A percentile compares a stretch with the other conserved stretches of the same genome.
Evolutionary conservation across 2,329 filamentous ascomycete genomes (phyloP).

Genomic region (Cladosporium sp.): DNA sequence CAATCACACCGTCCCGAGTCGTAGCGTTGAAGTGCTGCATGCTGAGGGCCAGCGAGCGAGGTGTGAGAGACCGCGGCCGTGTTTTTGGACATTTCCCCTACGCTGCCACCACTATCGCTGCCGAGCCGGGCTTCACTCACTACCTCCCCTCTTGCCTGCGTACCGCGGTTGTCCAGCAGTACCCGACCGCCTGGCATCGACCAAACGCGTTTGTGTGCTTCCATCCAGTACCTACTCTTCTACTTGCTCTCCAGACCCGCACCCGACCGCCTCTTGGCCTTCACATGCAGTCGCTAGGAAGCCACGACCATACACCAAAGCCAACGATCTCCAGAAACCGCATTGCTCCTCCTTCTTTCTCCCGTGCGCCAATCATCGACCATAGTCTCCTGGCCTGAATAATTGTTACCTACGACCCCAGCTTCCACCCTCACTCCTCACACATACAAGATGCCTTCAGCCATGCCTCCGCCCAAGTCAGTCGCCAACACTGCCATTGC

Average conservation of each 20-base stretch:
- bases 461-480: constrained; percentile 10
- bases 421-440: not conserved
- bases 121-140: not conserved
- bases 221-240: not conserved
- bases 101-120: not conserved
- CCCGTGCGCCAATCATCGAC: no score
- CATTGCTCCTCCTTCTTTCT: not conserved
- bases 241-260: not conserved
- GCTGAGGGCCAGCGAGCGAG: not conserved
- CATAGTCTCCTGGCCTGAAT: not conserved
- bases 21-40: not conserved
- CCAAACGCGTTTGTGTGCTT: not conserved
- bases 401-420: not conserved
- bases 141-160: not conserved
- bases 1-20: constrained; percentile 1
- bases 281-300: constrained; percentile 10
- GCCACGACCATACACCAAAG: not conserved
- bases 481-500: constrained; percentile 8
- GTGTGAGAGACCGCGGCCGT: not conserved
- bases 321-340: not conserved
- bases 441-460: constrained; percentile 5
- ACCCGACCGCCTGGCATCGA: constrained; percentile 1
- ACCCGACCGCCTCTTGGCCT: constrained; percentile 6
- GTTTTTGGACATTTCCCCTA: not conserved
- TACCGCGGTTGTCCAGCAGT: not conserved